Conservation (phyloP, 768 basidiomycete genomes). For the Termitomyces sp. region DNA sequence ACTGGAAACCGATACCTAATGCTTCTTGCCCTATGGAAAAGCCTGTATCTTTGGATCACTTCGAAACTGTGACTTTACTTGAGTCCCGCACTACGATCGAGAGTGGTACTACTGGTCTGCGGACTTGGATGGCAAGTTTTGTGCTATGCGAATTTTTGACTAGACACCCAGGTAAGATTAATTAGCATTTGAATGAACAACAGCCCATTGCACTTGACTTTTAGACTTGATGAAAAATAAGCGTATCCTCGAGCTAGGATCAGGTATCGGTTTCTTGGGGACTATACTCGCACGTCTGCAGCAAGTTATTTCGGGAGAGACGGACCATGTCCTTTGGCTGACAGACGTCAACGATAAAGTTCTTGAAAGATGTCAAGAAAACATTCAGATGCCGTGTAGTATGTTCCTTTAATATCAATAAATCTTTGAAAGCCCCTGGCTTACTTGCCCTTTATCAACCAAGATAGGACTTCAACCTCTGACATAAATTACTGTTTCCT, state of each 20-base stretch:
- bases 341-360: conserved; percentile 67
- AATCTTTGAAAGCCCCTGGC: not conserved
- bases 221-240: conserved; percentile 37
- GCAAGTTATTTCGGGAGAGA: conserved; percentile 13
- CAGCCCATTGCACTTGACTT: conserved; percentile 1
- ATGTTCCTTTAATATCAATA: conserved; percentile 28
- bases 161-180: conserved; percentile 42
- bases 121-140: conserved; percentile 76
- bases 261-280: conserved; percentile 73
- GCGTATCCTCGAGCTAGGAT: conserved; percentile 68
- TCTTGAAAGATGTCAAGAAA: conserved; percentile 52
- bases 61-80: conserved; percentile 50
- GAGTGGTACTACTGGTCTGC: conserved; percentile 71
- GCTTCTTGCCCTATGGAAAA: not conserved
- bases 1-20: conserved; percentile 36
- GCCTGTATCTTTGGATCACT: conserved; percentile 19
- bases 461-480: conserved; percentile 52
- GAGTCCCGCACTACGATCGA: conserved; percentile 75
- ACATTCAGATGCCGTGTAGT: conserved; percentile 67
- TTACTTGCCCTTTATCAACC: not conserved
- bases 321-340: conserved; percentile 32
- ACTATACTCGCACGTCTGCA: conserved; percentile 58
- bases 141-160: conserved; percentile 59
- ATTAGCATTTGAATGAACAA: not conserved
- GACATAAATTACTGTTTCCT: conserved; percentile 39